Evolutionary conservation across 2,329 filamentous ascomycete genomes (phyloP).

Genomic region (Fusarium setosum): DNA sequence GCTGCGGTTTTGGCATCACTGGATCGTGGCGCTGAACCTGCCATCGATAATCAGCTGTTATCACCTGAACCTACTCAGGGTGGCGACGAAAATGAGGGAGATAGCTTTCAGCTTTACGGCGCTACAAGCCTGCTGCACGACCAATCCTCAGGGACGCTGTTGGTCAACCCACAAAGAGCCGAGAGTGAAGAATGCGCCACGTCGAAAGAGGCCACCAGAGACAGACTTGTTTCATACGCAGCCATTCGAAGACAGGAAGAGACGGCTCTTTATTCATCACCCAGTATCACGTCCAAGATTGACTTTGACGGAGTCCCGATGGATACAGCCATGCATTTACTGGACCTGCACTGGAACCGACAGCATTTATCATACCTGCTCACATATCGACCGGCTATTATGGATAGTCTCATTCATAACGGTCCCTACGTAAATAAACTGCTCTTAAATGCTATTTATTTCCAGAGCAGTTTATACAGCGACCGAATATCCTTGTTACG

Average conservation of each 20-base stretch:
- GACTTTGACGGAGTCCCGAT: constrained; percentile 68
- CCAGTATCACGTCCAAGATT: background rate
- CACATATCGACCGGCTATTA: constrained; percentile 65
- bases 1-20: background rate
- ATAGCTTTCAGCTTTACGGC: background rate
- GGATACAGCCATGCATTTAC: constrained; percentile 61
- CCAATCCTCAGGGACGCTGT: background rate
- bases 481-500: constrained; percentile 61
- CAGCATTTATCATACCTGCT: constrained; percentile 59
- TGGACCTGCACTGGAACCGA: constrained; percentile 64
- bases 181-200: background rate
- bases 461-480: constrained; percentile 53
- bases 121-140: background rate
- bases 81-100: background rate
- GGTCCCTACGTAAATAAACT: constrained; percentile 69
- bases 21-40: background rate
- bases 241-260: constrained; percentile 1
- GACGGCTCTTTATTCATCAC: background rate
- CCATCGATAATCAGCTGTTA: background rate
- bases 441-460: constrained; percentile 66
- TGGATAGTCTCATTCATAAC: constrained; percentile 62
- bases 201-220: background rate
- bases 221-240: constrained; percentile 1
- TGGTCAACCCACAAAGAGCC: background rate
- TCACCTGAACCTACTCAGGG: background rate